Evolutionary conservation across 352 stramenopile species (phyloP), one percentile per base, ranked within the genome.

Genomic region (Hyaloperonospora brassicae): DNA sequence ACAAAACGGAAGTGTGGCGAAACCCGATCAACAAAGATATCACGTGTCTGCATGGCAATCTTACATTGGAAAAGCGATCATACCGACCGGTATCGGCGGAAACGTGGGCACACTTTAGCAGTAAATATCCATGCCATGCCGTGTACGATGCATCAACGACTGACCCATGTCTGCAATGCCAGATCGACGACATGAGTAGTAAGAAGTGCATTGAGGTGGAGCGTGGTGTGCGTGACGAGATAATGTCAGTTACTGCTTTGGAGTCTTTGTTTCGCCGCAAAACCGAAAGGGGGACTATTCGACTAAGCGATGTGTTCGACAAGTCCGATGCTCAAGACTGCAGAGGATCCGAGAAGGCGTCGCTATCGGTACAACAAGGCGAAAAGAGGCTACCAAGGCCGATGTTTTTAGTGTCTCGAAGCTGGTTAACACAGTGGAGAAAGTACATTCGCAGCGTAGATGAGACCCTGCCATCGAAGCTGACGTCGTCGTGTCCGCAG

Each of bases 381-480:
- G 27, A 52, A 2, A 10, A n/a, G 22, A 60, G 34, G 31, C 14
- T 54, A 21, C 60, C 59, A 2, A 39, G 62, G 5, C 71, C 67
- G 13, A 67, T 87, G 63, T 89, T 87, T 60, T 44, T 93, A 14
- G 53, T 93, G 0, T 62, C 69, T 34, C 62, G 66, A n/a, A 49
- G 21, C 2, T 93, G 82, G 82, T 70, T 89, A 39, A 22, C 55
- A 24, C 56, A 71, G 14, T 93, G 82, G 82, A 73, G 79, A 34
- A 61, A 72, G 27, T 88, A 89, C 46, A 87, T 93, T 60, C 76
- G 76, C 14, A 70, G 89, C 47, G 66, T 90, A n/a, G 65, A 86
- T 17, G 48, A 71, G 40, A 46, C 66, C 10, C 45, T 40, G 6
- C 79, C 79, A 8, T 42, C 63, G 0, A 41, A 56, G 17, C 54